Conservation (phyloP, 1,284 basidiomycete species). For the Ceratobasidium sp. region DNA sequence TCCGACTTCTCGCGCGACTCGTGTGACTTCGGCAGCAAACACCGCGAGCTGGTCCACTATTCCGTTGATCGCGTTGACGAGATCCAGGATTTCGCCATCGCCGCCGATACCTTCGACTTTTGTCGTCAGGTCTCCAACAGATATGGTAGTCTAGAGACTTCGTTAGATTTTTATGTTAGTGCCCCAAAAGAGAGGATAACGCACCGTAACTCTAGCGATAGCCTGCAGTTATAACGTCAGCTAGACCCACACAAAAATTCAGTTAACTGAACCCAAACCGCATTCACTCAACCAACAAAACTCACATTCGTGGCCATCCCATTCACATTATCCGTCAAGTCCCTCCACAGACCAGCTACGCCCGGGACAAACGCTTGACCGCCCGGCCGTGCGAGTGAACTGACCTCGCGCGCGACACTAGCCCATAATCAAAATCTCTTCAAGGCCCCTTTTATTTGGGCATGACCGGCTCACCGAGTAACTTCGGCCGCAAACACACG, state of each 20-base stretch:
- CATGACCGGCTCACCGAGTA: slow-evolving; percentile 64
- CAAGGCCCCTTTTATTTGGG: slow-evolving; percentile 58
- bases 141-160: slow-evolving; percentile 84
- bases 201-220: slow-evolving; percentile 87
- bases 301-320: slow-evolving; percentile 86
- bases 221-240: slow-evolving; percentile 96
- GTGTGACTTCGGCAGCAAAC: slow-evolving; percentile 95
- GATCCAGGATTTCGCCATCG: slow-evolving; percentile 93
- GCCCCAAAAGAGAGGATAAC: slow-evolving; percentile 41
- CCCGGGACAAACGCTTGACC: slow-evolving; percentile 91
- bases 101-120: slow-evolving; percentile 95
- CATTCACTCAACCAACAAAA: slow-evolving; percentile 47
- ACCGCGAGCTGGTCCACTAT: slow-evolving; percentile 98
- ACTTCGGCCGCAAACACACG: slow-evolving; percentile 92
- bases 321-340: slow-evolving; percentile 95
- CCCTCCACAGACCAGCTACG: slow-evolving; percentile 98
- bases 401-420: slow-evolving; percentile 88
- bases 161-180: background rate
- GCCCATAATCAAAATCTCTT: slow-evolving; percentile 61
- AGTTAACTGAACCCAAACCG: slow-evolving; percentile 37
- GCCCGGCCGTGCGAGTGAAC: slow-evolving; percentile 90
- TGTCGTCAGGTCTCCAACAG: slow-evolving; percentile 92
- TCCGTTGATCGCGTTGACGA: slow-evolving; percentile 95
- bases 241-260: slow-evolving; percentile 59
- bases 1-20: slow-evolving; percentile 95